Percentiles rank a stretch among this genome's conserved stretches.
phyloP scores from a whole-genome alignment of 2,329 filamentous ascomycete genomes.

The Fusarium sp. region DNA sequence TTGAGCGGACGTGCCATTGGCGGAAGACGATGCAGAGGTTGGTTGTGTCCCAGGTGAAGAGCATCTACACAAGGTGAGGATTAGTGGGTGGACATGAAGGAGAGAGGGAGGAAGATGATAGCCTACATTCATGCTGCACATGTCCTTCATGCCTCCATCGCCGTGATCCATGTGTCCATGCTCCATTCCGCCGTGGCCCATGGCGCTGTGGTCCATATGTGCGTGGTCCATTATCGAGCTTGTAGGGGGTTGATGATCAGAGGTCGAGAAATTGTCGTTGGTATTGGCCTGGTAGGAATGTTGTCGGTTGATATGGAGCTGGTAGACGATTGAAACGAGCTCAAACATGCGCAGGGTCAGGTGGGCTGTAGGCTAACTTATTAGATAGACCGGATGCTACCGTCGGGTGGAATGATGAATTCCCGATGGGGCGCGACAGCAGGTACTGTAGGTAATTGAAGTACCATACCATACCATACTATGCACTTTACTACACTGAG shows the following conservation, averaged over 20 bases:
- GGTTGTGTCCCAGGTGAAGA: conserved; percentile 94
- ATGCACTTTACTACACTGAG: neutral
- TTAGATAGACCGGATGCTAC: no score
- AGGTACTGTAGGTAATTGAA: conserved; percentile 22
- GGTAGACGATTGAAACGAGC: conserved; percentile 46
- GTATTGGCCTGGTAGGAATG: neutral
- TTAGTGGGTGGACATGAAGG: conserved; percentile 21
- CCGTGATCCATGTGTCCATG: conserved; percentile 64
- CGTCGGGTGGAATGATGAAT: conserved; percentile 13
- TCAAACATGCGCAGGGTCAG: conserved; percentile 53
- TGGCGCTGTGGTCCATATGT: conserved; percentile 55
- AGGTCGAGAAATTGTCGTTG: neutral
- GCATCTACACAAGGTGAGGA: conserved; percentile 72
- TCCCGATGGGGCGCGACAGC: conserved; percentile 1
- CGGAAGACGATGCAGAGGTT: conserved; percentile 97
- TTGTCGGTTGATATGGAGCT: conserved; percentile 8
- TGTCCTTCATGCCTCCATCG: conserved; percentile 67
- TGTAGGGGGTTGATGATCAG: neutral
- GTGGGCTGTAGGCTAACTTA: no score
- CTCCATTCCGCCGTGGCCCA: conserved; percentile 56
- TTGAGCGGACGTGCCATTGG: conserved; percentile 85
- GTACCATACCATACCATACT: no score
- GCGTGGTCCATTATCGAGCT: conserved; percentile 55
- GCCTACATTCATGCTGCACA: conserved; percentile 92
- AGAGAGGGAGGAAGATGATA: neutral